Conservation (phyloP, 495 filamentous ascomycete species). For the Annulohypoxylon moriforme region DNA sequence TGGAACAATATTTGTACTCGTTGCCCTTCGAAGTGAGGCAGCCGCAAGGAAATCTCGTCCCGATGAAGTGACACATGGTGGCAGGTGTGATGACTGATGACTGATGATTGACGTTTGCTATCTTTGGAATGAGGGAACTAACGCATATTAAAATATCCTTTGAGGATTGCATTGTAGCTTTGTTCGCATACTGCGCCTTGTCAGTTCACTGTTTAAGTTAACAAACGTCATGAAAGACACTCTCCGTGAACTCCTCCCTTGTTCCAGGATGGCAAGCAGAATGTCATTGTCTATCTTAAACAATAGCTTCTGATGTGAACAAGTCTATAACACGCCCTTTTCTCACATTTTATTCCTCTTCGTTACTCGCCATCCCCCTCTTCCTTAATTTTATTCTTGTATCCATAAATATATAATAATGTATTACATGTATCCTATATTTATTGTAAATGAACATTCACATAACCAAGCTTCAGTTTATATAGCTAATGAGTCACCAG, state of each 20-base stretch:
- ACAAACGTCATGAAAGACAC: not conserved
- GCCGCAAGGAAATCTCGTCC: slow-evolving; percentile 12
- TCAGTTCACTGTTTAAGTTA: not conserved
- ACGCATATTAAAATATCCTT: not conserved
- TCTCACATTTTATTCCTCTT: not conserved
- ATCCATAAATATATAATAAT: not conserved
- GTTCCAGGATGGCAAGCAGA: not conserved
- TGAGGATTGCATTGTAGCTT: not conserved
- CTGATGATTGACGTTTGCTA: not conserved
- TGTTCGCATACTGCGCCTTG: not conserved
- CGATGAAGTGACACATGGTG: slow-evolving; percentile 12
- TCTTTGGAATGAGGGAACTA: not conserved
- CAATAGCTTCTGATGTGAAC: not conserved
- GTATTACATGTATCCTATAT: too few relatives aligned
- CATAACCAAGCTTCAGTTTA: too few relatives aligned
- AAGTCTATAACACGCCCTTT: not conserved
- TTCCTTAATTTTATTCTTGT: not conserved
- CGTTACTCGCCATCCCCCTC: not conserved
- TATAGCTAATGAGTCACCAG: too few relatives aligned
- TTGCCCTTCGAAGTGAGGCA: slow-evolving; percentile 18
- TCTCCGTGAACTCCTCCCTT: not conserved
- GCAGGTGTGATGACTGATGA: not conserved
- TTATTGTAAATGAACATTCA: too few relatives aligned
- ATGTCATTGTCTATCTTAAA: not conserved
- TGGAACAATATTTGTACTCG: slow-evolving; percentile 17